These are phyloP conservation scores for Litchi chinensis DNA, from an alignment of 345 rosid genomes.

Conservation along the genomic window DNA sequence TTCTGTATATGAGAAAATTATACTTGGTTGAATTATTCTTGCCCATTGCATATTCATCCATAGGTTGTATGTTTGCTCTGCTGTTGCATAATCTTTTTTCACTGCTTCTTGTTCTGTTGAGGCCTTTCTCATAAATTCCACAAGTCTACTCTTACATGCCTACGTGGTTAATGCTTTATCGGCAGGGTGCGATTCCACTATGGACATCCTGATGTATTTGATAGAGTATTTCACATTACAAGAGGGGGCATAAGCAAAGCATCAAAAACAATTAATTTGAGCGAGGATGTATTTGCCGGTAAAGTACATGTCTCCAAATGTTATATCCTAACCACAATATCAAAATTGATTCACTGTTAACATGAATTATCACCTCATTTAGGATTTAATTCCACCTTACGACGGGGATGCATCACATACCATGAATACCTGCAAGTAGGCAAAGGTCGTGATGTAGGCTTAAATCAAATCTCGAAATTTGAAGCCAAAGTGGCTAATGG, in stretches of 20 bases:
- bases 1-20: background rate
- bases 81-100: slow-evolving; percentile 5
- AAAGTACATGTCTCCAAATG: slow-evolving; percentile 24
- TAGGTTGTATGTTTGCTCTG: slow-evolving; percentile 7
- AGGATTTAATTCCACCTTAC: slow-evolving; percentile 81
- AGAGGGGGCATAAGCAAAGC: slow-evolving; percentile 99
- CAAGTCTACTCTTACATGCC: background rate
- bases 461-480: slow-evolving; percentile 92
- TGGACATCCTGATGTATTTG: slow-evolving; percentile 97
- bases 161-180: slow-evolving; percentile 14
- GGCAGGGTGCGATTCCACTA: slow-evolving; percentile 93
- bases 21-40: background rate
- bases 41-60: background rate
- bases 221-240: slow-evolving; percentile 89
- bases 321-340: slow-evolving; percentile 12
- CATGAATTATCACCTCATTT: slow-evolving; percentile 23
- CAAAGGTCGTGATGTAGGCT: slow-evolving; percentile 98
- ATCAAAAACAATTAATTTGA: slow-evolving; percentile 88
- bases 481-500: slow-evolving; percentile 99
- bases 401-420: slow-evolving; percentile 82
- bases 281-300: slow-evolving; percentile 96
- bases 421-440: slow-evolving; percentile 96
- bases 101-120: background rate
- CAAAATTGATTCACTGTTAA: slow-evolving; percentile 19
- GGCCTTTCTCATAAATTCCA: background rate